Evolutionary conservation across 2,329 filamentous ascomycete genomes (phyloP), one percentile per base, ranked within the genome.

Genomic region (Epichloe coenophiala): DNA sequence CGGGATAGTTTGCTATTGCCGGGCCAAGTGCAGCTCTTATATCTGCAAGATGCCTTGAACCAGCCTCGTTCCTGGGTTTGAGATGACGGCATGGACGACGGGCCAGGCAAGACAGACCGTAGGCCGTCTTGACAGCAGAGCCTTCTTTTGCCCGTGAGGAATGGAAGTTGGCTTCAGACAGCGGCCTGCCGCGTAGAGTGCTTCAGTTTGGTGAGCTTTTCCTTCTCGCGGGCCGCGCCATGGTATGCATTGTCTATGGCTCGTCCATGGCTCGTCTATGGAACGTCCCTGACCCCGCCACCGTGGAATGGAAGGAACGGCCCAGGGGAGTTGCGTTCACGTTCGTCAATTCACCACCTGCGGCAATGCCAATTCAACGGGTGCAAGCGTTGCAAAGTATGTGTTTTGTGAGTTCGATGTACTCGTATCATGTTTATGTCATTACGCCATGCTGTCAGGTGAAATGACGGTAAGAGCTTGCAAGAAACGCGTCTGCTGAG

Each of bases 301-400:
- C 45, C 49, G 27, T 43, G 49, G 42, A 47, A 47, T 44, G 49
- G 45, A 43, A 43, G 49, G 49, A 17, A 17, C 17, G 49, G 49
- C 13, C 41, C 19, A 33, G n/a, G 48, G 33, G 33, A 38, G 21
- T 15, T 12, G 33, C 27, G 15, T 11, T 12, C 17, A 12, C 12
- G 9, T 11, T 23, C 40, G 40, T 23, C 40, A 42, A 6, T 13
- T 19, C 19, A 21, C 17, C 21, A 40, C 7, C 40, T 1, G 40
- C 40, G 11, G 19, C n/a, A 42, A 11, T 19, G 5, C 19, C 8
- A 15, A 23, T 12, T 3, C 17, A 17, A 12, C 8, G 13, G 19
- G 12, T 13, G 21, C 15, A 47, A 15, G 27, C 1, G 27, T 9
- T 31, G 27, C 27, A 31, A 9, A 31, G 27, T 9, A 11, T 9